Percentiles rank a stretch among this genome's conserved stretches.
phyloP scores from a whole-genome alignment of 108 stramenopile species.

The Asterionellopsis glacialis region DNA sequence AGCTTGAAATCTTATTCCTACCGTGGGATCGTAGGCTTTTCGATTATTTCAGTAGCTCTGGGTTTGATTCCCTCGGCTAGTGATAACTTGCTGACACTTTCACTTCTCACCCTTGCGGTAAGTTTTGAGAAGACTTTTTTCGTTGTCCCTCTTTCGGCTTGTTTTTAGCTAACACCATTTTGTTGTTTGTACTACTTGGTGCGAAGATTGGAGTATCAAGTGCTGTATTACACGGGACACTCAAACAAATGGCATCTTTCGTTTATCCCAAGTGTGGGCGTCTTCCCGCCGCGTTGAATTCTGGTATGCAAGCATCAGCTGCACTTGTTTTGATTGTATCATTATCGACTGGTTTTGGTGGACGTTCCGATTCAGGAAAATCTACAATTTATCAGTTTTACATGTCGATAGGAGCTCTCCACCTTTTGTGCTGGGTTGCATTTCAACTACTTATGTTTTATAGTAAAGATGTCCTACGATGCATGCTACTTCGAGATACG shows the following conservation, averaged over 20 bases:
- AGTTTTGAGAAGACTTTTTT: too few species aligned
- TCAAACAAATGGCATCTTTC: slow-evolving; percentile 46
- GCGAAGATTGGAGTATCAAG: slow-evolving; percentile 4
- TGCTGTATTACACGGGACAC: slow-evolving; percentile 30
- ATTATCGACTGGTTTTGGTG: slow-evolving; percentile 28
- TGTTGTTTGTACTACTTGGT: too few species aligned
- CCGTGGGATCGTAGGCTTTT: slow-evolving; percentile 26
- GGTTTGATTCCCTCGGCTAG: slow-evolving; percentile 5
- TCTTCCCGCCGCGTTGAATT: slow-evolving; percentile 25
- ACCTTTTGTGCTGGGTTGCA: slow-evolving; percentile 11
- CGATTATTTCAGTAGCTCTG: slow-evolving; percentile 9
- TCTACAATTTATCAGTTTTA: slow-evolving; percentile 14
- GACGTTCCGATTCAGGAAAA: neutral
- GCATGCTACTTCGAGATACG: slow-evolving; percentile 31
- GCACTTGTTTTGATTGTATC: slow-evolving; percentile 23
- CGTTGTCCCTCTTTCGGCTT: too few species aligned
- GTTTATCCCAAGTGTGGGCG: slow-evolving; percentile 19
- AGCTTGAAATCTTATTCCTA: slow-evolving; percentile 22
- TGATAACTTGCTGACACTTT: neutral
- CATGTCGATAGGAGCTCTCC: slow-evolving; percentile 6
- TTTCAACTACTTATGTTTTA: slow-evolving; percentile 20
- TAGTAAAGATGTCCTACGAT: slow-evolving; percentile 6
- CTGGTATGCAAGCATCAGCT: slow-evolving; percentile 44
- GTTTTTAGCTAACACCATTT: too few species aligned
- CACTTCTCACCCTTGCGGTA: slow-evolving; percentile 2